Evolutionary conservation across 1,139 yeast genomes (phyloP).

Genomic region (Pichia sp.): DNA sequence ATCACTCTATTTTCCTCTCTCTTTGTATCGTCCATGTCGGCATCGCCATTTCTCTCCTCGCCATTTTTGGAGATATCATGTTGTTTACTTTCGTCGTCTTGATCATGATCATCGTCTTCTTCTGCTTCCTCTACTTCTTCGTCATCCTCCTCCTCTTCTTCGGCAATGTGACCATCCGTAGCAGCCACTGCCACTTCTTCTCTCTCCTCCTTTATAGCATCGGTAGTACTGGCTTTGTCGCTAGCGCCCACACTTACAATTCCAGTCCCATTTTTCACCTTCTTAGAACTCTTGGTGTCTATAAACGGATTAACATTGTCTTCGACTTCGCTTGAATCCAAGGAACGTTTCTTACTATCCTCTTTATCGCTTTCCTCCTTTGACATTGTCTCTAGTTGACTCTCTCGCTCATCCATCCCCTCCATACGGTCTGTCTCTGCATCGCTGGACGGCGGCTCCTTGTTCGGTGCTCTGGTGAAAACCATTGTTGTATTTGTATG

Average conservation of each 20-base stretch:
- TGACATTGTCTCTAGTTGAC: conserved; percentile 32
- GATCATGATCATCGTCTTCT: background rate
- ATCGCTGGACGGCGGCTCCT: conserved; percentile 42
- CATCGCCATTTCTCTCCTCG: conserved; percentile 7
- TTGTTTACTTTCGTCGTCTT: conserved; percentile 2
- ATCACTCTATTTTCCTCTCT: conserved; percentile 45
- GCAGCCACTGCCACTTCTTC: conserved; percentile 19
- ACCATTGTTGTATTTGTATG: too few relatives aligned
- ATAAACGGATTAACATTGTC: too few relatives aligned
- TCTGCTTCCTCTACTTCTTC: conserved; percentile 2
- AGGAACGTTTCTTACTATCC: conserved; percentile 1
- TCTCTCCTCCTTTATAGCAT: conserved; percentile 18
- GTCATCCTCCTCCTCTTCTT: conserved; percentile 10
- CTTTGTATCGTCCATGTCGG: conserved; percentile 13
- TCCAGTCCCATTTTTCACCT: background rate
- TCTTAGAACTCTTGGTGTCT: background rate
- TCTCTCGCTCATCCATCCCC: conserved; percentile 30
- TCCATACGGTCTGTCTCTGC: conserved; percentile 80
- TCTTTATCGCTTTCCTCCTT: conserved; percentile 3
- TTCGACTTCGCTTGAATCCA: conserved; percentile 2
- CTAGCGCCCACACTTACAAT: background rate
- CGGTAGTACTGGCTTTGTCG: background rate
- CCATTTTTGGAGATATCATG: background rate
- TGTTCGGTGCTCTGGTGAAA: background rate
- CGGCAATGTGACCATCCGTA: conserved; percentile 18